Evolutionary conservation across 129 eudicot genomes (phyloP).

Genomic region (Flaveria robusta): DNA sequence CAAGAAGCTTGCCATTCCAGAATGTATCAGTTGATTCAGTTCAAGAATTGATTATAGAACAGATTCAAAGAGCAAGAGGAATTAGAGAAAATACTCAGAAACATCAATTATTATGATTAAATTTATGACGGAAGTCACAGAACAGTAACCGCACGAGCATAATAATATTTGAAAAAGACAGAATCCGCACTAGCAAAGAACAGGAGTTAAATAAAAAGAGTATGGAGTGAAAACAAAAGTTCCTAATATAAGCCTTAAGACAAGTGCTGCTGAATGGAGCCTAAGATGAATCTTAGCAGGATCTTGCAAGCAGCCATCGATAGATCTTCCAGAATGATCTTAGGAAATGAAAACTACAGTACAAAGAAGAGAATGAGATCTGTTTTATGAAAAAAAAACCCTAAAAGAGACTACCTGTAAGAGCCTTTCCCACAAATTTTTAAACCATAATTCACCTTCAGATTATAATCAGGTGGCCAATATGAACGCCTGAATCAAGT

Average conservation of each 20-base stretch:
- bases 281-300: constrained; percentile 37
- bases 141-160: constrained; percentile 46
- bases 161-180: constrained; percentile 37
- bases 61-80: constrained; percentile 36
- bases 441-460: constrained; percentile 43
- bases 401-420: constrained; percentile 31
- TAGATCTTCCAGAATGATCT: constrained; percentile 41
- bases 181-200: constrained; percentile 35
- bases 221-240: constrained; percentile 31
- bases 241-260: constrained; percentile 19
- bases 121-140: constrained; percentile 26
- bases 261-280: constrained; percentile 46
- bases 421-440: constrained; percentile 30
- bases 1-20: constrained; percentile 22
- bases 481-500: constrained; percentile 95
- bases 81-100: constrained; percentile 33
- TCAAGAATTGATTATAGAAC: constrained; percentile 26
- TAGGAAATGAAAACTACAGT: constrained; percentile 35
- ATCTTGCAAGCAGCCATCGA: constrained; percentile 12
- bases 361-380: constrained; percentile 35
- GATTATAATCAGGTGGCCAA: constrained; percentile 61
- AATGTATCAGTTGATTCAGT: constrained; percentile 15
- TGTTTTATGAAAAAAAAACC: constrained; percentile 37
- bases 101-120: constrained; percentile 35
- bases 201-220: constrained; percentile 38